Conservation (phyloP, 2,329 filamentous ascomycete genomes). For the Calonectria henricotiae region DNA sequence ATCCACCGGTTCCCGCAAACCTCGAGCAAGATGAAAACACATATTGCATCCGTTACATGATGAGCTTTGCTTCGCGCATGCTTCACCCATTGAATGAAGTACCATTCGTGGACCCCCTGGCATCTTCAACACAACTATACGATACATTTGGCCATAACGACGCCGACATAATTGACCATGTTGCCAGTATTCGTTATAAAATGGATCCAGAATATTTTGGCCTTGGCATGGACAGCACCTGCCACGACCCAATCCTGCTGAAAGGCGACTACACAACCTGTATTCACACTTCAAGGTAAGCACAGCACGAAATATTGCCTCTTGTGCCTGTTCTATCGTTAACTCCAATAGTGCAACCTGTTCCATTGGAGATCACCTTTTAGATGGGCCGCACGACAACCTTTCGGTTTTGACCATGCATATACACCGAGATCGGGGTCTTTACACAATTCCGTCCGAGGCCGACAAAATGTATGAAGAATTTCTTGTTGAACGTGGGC, state of each 20-base stretch:
- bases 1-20: slow-evolving; percentile 1
- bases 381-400: slow-evolving; percentile 11
- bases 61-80: slow-evolving; percentile 19
- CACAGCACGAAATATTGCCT: too few relatives aligned
- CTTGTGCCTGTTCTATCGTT: not conserved
- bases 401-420: not conserved
- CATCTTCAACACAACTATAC: slow-evolving; percentile 3
- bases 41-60: slow-evolving; percentile 7
- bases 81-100: slow-evolving; percentile 4
- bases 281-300: too few relatives aligned
- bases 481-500: not conserved
- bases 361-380: not conserved
- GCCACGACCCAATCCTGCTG: not conserved
- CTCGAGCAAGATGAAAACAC: not conserved
- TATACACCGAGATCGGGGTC: not conserved
- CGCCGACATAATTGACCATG: slow-evolving; percentile 8
- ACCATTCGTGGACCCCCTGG: not conserved
- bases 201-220: not conserved
- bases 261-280: not conserved
- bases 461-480: slow-evolving; percentile 6
- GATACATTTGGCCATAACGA: slow-evolving; percentile 16
- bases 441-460: not conserved
- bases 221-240: not conserved
- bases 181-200: slow-evolving; percentile 10
- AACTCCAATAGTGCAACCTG: not conserved